Base-by-base conservation (phyloP, 83 land plant genomes). In the Picea engelmannii region DNA sequence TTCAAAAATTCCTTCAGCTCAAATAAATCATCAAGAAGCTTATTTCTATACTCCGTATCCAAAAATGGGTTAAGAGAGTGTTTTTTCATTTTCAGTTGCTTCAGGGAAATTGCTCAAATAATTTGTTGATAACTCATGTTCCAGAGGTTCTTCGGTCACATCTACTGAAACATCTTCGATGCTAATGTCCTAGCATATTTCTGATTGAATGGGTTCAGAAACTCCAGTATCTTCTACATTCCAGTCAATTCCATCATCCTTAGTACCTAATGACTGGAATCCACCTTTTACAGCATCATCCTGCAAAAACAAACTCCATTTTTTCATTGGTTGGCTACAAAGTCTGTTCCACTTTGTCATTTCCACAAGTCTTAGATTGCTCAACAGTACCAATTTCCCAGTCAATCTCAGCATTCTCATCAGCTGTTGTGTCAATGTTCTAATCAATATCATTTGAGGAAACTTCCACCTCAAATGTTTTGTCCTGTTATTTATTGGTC, bases 161-260 rank as follows among this genome's bases (percentile, higher is more conserved):
- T 85, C 96, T 76, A 84, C 83, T 62, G 84, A 88, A 81, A 85
- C 81, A 83, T 89, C 88, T 40, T 94, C 95, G 82, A 91, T 85
- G 78, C 87, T 85, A 81, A 95, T 80, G 80, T 93, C 93, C 96
- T 95, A 93, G 74, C 82, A 85, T 62, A 92, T 92, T 67, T 91
- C 93, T 67, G 93, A 78, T 42, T 82, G 83, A 63, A 82, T 67
- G 78, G 63, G 76, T 49, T 71, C 91, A 20, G 82, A 79, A 3
- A 61, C 78, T 76, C 61, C 35, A 40, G 47, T 58, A 66, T 78
- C 27, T 13, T 73, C 88, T 38, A 66, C 75, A 49, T 67, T 67
- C 70, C 75, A 79, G 9, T 83, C 71, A 6, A 83, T 65, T 13
- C 21, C 58, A 6, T 64, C 83, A 68, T 75, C 66, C 83, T 76